Percentiles rank a stretch among this genome's conserved stretches.
phyloP scores from a whole-genome alignment of 2,329 filamentous ascomycete genomes.

The Fusarium fracticaudum region DNA sequence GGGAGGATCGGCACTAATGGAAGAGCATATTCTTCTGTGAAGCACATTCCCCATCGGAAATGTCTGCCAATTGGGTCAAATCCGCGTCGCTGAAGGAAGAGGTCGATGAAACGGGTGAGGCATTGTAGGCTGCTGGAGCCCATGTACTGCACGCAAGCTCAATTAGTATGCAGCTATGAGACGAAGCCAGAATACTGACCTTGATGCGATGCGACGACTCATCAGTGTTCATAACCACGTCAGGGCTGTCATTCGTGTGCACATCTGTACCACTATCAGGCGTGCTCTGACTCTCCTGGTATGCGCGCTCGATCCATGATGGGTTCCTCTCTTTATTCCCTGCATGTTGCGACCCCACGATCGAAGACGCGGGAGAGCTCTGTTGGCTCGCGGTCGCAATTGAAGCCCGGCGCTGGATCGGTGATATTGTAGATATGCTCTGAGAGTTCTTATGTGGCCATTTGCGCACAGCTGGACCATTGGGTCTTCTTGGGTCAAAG shows the following conservation, averaged over 20 bases:
- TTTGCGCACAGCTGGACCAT: conserved; percentile 33
- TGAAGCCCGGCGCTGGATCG: conserved; percentile 17
- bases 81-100: conserved; percentile 30
- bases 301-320: conserved; percentile 36
- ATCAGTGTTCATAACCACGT: conserved; percentile 35
- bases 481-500: conserved; percentile 32
- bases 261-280: conserved; percentile 20
- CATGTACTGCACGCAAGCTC: conserved; percentile 30
- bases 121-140: conserved; percentile 36
- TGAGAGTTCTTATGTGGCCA: conserved; percentile 30
- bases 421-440: background rate
- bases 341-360: conserved; percentile 23
- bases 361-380: conserved; percentile 28
- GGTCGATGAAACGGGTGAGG: conserved; percentile 27
- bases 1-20: conserved; percentile 24
- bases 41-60: conserved; percentile 37
- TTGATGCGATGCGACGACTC: conserved; percentile 38
- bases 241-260: conserved; percentile 30
- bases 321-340: conserved; percentile 21
- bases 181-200: background rate
- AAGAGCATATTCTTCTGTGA: conserved; percentile 30
- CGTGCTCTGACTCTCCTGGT: conserved; percentile 21
- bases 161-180: background rate
- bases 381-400: conserved; percentile 25
- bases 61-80: conserved; percentile 28